Conservation (phyloP, 768 basidiomycete species). For the Termitomyces sp. region DNA sequence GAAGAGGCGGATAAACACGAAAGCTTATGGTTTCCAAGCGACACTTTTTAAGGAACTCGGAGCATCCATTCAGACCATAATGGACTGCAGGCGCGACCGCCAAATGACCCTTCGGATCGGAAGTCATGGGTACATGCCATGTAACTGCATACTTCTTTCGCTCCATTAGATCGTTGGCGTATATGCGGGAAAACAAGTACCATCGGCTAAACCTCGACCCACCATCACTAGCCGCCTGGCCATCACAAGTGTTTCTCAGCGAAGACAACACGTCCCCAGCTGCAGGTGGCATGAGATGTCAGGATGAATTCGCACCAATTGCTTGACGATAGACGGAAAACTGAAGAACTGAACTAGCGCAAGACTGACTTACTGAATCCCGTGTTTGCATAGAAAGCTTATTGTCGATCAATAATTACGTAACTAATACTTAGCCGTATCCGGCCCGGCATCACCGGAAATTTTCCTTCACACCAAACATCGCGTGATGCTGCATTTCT, state of each 20-base stretch:
- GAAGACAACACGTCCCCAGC: background rate
- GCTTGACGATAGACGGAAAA: background rate
- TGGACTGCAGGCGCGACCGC: background rate
- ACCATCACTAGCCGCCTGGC: background rate
- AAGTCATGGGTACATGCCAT: background rate
- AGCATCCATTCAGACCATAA: background rate
- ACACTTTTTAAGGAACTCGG: slow-evolving; percentile 3
- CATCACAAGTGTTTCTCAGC: background rate
- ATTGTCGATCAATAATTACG: background rate
- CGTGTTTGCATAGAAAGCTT: background rate
- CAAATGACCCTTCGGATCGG: background rate
- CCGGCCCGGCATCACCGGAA: background rate
- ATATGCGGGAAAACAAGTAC: background rate
- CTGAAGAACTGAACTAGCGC: no score
- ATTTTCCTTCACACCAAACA: background rate
- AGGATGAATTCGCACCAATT: background rate
- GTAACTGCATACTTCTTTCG: background rate
- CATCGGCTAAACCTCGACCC: background rate
- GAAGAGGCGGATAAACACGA: background rate
- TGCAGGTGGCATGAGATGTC: background rate
- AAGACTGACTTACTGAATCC: background rate
- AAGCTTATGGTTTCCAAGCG: background rate
- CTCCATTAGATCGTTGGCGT: slow-evolving; percentile 3
- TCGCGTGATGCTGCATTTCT: background rate
- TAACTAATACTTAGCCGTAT: background rate